A percentile compares a stretch with the other conserved stretches of the same genome.
phyloP scores from a whole-genome alignment of 2,329 filamentous ascomycete genomes.

The Onygenales sp. region DNA sequence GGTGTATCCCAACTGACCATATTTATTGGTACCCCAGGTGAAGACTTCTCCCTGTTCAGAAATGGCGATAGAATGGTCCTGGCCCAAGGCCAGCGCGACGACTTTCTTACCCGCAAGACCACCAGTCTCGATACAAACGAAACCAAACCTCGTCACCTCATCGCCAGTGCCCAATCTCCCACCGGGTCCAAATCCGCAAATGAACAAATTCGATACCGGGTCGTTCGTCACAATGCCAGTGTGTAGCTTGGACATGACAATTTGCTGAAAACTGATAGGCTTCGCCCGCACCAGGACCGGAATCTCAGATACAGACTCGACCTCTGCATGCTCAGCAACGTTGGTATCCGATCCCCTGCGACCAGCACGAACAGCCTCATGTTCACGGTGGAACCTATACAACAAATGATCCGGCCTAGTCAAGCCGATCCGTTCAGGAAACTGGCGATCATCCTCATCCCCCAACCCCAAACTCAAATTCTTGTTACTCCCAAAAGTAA shows the following conservation, averaged over 20 bases:
- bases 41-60: constrained; percentile 82
- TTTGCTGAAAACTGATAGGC: constrained; percentile 68
- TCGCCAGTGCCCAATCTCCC: constrained; percentile 83
- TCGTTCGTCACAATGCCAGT: constrained; percentile 82
- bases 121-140: constrained; percentile 70
- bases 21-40: constrained; percentile 86
- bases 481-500: constrained; percentile 92
- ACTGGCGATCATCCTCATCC: constrained; percentile 92
- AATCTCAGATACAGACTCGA: constrained; percentile 44
- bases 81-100: constrained; percentile 69
- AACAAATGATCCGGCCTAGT: constrained; percentile 70
- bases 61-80: constrained; percentile 82
- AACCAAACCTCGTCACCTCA: constrained; percentile 80
- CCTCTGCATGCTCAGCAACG: constrained; percentile 14
- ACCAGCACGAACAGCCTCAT: constrained; percentile 37
- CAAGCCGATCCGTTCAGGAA: constrained; percentile 72
- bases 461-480: constrained; percentile 87
- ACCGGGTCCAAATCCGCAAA: constrained; percentile 85
- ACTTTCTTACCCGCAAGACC: constrained; percentile 65
- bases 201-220: constrained; percentile 78
- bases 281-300: constrained; percentile 63
- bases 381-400: constrained; percentile 61
- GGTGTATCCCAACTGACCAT: constrained; percentile 76
- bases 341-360: constrained; percentile 13
- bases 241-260: constrained; percentile 83